phyloP scores from a whole-genome alignment of 169 alveolate genomes.

The Eimeria tenella region DNA sequence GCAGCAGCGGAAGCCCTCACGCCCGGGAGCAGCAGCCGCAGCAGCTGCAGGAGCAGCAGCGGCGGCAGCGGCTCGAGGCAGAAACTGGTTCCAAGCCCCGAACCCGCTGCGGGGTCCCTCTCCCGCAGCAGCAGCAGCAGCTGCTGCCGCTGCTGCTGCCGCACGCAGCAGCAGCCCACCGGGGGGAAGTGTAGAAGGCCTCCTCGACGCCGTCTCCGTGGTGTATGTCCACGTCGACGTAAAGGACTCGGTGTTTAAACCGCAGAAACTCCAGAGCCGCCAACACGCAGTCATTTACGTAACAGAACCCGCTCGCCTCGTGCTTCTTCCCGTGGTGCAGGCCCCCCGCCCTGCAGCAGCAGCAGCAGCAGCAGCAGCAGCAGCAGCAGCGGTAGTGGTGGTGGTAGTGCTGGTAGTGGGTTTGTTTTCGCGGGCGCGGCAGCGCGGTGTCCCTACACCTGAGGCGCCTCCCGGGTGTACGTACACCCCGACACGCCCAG shows the following conservation, averaged over 20 bases:
- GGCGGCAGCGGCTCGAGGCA: no score
- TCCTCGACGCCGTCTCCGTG: conserved; percentile 99
- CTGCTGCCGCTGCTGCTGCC: conserved; percentile 79
- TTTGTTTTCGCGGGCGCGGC: background rate
- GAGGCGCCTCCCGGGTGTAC: background rate
- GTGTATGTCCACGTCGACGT: conserved; percentile 99
- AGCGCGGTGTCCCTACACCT: background rate
- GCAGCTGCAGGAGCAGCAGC: no score
- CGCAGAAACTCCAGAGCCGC: conserved; percentile 97
- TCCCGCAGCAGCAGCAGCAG: no score
- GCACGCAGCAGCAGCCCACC: conserved; percentile 88
- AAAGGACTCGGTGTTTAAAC: conserved; percentile 95
- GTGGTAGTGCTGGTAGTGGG: background rate
- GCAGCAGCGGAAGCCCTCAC: no score
- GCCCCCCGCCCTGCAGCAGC: conserved; percentile 97
- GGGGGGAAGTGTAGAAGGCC: conserved; percentile 95
- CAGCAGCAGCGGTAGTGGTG: background rate
- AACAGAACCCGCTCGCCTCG: conserved; percentile 99
- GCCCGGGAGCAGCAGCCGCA: no score
- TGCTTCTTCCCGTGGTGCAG: conserved; percentile 98
- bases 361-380: conserved; percentile 39
- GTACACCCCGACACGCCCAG: background rate
- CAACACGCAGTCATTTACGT: conserved; percentile 98
- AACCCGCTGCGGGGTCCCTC: no score
- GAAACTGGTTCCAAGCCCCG: no score